Evolutionary conservation across 257 asterid genomes (phyloP).

Genomic region (Penstemon newberryi): DNA sequence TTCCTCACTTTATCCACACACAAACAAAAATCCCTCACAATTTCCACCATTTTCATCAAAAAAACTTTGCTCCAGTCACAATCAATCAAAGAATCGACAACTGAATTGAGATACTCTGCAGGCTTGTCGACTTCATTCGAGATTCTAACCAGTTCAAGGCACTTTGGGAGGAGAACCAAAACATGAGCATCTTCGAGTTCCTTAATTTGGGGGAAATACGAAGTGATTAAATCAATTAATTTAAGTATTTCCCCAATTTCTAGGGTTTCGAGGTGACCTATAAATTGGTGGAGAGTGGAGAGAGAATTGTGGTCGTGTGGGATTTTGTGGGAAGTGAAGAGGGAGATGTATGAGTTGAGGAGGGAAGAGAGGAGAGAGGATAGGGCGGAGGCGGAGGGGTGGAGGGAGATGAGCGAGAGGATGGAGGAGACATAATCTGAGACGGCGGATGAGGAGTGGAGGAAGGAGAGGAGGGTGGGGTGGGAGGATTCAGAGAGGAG

Average conservation of each 20-base stretch:
- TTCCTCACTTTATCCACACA: constrained; percentile 54
- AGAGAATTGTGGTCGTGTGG: constrained; percentile 62
- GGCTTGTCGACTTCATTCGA: constrained; percentile 60
- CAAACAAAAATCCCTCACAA: constrained; percentile 48
- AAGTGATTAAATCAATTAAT: constrained; percentile 39
- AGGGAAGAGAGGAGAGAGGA: constrained; percentile 54
- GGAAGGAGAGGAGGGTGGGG: constrained; percentile 54
- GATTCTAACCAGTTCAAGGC: constrained; percentile 52
- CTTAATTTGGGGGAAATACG: constrained; percentile 46
- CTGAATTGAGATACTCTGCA: constrained; percentile 47
- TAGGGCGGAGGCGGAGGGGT: constrained; percentile 47
- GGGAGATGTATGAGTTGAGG: constrained; percentile 51
- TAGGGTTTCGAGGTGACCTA: constrained; percentile 49
- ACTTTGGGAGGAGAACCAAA: constrained; percentile 58
- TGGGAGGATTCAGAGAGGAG: constrained; percentile 58
- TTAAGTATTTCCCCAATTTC: constrained; percentile 39
- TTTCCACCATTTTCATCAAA: constrained; percentile 72
- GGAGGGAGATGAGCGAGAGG: constrained; percentile 53
- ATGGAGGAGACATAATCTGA: constrained; percentile 63
- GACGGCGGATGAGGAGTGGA: constrained; percentile 53
- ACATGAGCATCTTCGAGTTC: constrained; percentile 63
- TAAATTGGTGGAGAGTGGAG: constrained; percentile 58
- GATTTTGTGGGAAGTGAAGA: constrained; percentile 53
- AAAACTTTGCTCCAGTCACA: constrained; percentile 66
- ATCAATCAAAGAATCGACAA: constrained; percentile 43